Percentiles rank a stretch among this genome's conserved stretches.
These are phyloP conservation scores for Pseudoneurospora amorphoporcata DNA, from an alignment of 495 filamentous ascomycete species.

Conservation along the genomic window DNA sequence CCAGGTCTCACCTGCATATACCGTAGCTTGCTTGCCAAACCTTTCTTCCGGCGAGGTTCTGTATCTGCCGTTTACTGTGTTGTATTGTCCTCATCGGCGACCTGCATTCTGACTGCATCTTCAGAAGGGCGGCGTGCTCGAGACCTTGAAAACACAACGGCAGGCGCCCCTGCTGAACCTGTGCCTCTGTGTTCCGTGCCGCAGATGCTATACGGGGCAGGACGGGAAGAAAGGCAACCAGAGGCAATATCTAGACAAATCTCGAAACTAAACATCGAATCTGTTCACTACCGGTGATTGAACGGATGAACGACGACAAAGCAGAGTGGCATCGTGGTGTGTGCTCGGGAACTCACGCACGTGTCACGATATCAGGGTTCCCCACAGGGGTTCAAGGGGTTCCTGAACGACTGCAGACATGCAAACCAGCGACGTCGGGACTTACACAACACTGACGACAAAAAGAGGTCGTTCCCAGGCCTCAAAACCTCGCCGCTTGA, in stretches of 20 bases:
- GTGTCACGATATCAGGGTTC: neutral
- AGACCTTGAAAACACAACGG: neutral
- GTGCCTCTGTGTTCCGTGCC: neutral
- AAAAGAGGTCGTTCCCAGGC: neutral
- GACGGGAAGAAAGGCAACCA: neutral
- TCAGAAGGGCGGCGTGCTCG: neutral
- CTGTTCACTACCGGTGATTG: neutral
- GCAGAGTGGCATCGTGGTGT: neutral
- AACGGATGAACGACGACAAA: neutral
- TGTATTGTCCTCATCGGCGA: neutral
- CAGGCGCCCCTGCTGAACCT: neutral
- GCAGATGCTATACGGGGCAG: neutral
- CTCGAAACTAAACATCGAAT: neutral
- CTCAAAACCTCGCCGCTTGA: neutral
- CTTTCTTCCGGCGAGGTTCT: neutral
- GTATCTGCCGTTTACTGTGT: neutral
- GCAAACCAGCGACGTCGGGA: neutral
- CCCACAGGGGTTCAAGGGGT: neutral
- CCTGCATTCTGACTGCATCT: neutral
- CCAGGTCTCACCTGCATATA: neutral
- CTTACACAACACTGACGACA: neutral
- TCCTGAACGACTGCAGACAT: neutral
- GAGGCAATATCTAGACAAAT: neutral
- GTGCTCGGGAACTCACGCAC: neutral
- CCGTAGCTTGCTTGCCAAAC: neutral